A percentile compares a stretch with the other conserved stretches of the same genome.
These are phyloP conservation scores for Claviceps purpurea DNA, from an alignment of 2,329 filamentous ascomycete species.

Conservation along the genomic window DNA sequence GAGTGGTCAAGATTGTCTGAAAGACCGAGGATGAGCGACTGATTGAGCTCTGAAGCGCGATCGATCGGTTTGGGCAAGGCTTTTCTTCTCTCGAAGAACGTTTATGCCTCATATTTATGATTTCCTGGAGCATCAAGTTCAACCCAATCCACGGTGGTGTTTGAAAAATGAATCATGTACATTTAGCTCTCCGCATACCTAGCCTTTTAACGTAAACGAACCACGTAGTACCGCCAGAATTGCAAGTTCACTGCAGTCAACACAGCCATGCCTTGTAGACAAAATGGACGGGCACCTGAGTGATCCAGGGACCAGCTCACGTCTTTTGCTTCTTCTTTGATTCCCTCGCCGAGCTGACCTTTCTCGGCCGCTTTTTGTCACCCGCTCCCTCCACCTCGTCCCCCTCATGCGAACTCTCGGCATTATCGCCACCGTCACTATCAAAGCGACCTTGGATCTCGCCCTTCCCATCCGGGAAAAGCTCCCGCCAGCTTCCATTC, in stretches of 20 bases:
- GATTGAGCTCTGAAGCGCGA: not conserved
- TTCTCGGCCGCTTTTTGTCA: conserved; percentile 14
- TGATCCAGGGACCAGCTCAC: not conserved
- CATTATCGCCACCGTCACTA: conserved; percentile 20
- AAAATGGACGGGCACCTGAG: no score
- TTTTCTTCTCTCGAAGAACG: not conserved
- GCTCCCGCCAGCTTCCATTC: conserved; percentile 41
- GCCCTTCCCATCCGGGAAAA: conserved; percentile 26
- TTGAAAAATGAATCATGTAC: no score
- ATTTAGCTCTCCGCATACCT: no score
- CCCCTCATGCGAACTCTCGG: conserved; percentile 13
- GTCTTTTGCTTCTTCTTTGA: conserved; percentile 15
- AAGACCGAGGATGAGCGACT: conserved; percentile 13
- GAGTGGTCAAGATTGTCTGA: conserved; percentile 21
- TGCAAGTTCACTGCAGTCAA: no score
- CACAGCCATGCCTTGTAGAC: no score
- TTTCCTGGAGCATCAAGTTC: no score
- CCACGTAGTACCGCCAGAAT: no score
- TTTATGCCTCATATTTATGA: no score
- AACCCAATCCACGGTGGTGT: no score
- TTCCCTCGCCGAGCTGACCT: conserved; percentile 4
- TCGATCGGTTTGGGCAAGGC: not conserved
- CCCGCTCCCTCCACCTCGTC: conserved; percentile 7
- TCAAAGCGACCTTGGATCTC: conserved; percentile 27
- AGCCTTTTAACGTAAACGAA: no score